These are phyloP conservation scores for Lyophyllum atratum DNA, from an alignment of 768 basidiomycete genomes.

Conservation along the genomic window DNA sequence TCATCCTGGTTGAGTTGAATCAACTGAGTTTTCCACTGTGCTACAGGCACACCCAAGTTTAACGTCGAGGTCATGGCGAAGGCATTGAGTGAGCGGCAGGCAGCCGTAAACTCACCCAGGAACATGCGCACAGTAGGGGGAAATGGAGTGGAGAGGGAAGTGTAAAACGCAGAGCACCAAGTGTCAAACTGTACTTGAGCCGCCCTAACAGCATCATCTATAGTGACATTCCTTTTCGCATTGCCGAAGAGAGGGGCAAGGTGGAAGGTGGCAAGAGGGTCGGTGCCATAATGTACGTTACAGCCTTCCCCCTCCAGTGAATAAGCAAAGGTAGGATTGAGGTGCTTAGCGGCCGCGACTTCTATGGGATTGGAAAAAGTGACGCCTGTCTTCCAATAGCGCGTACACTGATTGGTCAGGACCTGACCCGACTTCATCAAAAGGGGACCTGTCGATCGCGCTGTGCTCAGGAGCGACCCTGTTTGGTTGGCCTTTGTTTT, in stretches of 20 bases:
- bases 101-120: constrained; percentile 39
- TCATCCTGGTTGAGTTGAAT: constrained; percentile 33
- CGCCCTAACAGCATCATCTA: constrained; percentile 25
- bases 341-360: constrained; percentile 22
- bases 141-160: neutral
- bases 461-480: neutral
- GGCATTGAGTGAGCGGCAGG: constrained; percentile 36
- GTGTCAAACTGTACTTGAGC: constrained; percentile 35
- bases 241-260: constrained; percentile 21
- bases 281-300: constrained; percentile 44
- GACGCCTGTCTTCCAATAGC: constrained; percentile 46
- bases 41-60: constrained; percentile 30
- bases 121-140: constrained; percentile 39
- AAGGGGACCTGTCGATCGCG: constrained; percentile 41
- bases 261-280: constrained; percentile 45
- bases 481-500: constrained; percentile 12
- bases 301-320: constrained; percentile 38
- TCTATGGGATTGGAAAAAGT: constrained; percentile 25
- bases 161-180: constrained; percentile 33
- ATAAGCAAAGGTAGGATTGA: constrained; percentile 51
- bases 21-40: constrained; percentile 34
- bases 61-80: constrained; percentile 17
- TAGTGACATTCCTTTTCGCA: constrained; percentile 11
- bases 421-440: constrained; percentile 14
- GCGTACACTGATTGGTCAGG: constrained; percentile 21